Conservation (phyloP, 2,329 filamentous ascomycete species). For the Ceratocystis ficicola region DNA sequence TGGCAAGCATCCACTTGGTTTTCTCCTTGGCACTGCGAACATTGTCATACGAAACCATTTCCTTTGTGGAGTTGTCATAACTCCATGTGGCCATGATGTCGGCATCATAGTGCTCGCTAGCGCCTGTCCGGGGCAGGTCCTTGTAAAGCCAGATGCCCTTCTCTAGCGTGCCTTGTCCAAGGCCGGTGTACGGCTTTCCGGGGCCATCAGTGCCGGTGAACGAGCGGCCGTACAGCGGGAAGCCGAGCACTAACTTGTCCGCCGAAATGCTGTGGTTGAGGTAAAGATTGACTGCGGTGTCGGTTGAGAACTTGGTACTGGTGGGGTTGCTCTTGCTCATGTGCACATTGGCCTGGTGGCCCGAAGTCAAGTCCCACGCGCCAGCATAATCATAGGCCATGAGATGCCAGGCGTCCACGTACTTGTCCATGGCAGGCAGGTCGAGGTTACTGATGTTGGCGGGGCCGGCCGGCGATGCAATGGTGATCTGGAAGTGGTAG, state of each 20-base stretch:
- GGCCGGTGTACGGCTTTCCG: constrained; percentile 49
- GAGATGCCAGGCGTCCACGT: constrained; percentile 47
- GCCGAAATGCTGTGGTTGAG: constrained; percentile 39
- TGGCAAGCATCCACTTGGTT: constrained; percentile 47
- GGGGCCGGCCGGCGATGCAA: constrained; percentile 39
- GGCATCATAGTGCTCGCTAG: constrained; percentile 45
- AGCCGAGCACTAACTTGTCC: constrained; percentile 60
- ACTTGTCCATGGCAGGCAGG: constrained; percentile 42
- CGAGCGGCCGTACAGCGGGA: constrained; percentile 67
- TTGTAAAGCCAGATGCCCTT: constrained; percentile 72
- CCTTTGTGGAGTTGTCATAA: constrained; percentile 46
- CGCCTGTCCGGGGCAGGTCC: constrained; percentile 51
- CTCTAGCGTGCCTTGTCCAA: constrained; percentile 56
- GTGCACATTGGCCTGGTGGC: constrained; percentile 56
- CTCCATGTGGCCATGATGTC: constrained; percentile 54
- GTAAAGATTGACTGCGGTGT: constrained; percentile 54
- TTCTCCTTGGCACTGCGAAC: constrained; percentile 48
- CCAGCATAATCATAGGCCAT: constrained; percentile 65
- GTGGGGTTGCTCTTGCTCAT: constrained; percentile 33
- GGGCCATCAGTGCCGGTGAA: constrained; percentile 51
- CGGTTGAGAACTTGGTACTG: constrained; percentile 57
- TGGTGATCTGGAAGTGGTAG: constrained; percentile 41
- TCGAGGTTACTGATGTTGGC: constrained; percentile 40
- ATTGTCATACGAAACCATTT: constrained; percentile 61
- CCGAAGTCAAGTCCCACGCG: constrained; percentile 49